A percentile compares a stretch with the other conserved stretches of the same genome.
phyloP scores from a whole-genome alignment of 139 green algal genomes.

The Asterochloris erici region DNA sequence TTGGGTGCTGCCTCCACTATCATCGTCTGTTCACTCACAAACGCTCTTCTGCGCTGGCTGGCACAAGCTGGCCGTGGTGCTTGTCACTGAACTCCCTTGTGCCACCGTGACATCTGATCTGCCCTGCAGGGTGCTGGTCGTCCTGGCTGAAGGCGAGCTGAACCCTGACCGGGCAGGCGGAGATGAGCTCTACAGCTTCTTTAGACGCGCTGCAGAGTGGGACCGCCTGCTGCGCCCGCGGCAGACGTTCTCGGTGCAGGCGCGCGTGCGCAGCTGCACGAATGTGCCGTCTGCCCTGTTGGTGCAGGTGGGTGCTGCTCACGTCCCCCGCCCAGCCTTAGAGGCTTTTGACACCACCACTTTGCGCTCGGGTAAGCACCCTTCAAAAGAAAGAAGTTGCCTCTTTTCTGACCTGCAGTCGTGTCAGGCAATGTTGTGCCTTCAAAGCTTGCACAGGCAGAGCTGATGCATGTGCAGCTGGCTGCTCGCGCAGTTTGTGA shows the following conservation, averaged over 20 bases:
- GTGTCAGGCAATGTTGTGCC: not conserved
- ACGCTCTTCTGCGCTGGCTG: not conserved
- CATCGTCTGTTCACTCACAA: not conserved
- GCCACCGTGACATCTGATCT: not conserved
- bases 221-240: conserved; percentile 31
- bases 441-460: not conserved
- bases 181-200: conserved; percentile 62
- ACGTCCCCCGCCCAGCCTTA: not conserved
- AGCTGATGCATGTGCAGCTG: not conserved
- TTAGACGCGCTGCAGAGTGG: conserved; percentile 57
- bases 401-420: not conserved
- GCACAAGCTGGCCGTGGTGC: not conserved
- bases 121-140: conserved; percentile 60
- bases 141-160: conserved; percentile 54
- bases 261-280: conserved; percentile 59
- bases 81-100: not conserved
- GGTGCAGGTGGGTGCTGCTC: not conserved
- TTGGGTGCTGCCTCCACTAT: not conserved
- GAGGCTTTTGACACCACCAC: not conserved
- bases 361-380: not conserved
- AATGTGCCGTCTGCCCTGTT: conserved; percentile 34
- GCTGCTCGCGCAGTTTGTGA: not conserved
- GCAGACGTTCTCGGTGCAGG: conserved; percentile 60
- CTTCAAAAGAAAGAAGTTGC: not conserved
- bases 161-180: conserved; percentile 29